Base-by-base conservation (phyloP, 805 yeast genomes). In the Kodamaea hsintzibuensis region DNA sequence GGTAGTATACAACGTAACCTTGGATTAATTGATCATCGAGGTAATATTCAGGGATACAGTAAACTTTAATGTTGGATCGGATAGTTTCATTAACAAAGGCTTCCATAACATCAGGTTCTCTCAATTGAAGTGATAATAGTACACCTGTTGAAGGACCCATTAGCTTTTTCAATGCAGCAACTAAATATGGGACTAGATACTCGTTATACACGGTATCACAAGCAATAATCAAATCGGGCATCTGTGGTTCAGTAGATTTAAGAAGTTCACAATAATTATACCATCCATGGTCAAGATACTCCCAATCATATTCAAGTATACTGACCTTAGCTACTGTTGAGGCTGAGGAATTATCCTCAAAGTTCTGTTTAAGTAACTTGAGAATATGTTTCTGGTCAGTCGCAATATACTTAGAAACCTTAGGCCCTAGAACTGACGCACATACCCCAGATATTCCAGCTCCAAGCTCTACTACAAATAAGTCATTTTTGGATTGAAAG, bases 201-300 rank as follows among this genome's bases (percentile, higher is more conserved):
- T 82, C 86, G 60, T 86, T 86, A 68, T 86, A 86, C 2, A 86
- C 76, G 5, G 89, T 81, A 62, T 86, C 91, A 60, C 86, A 82
- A 0, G 88, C 88, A 8, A 86, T 61, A 4, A 86, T 70, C 43
- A 75, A 67, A 55, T 81, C 86, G 0, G 82, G 81, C 16, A 33
- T 18, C 9, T 22, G 27, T 3, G 42, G 49, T 1, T 40, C 42
- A 0, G 30, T 33, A 18, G 59, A 56, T 2, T 43, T 56, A 44
- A 38, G 55, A 9, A 57, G 18, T 9, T 42, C 39, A 6, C 57
- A 14, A 49, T 65, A 68, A 27, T 64, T 65, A 17, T 54, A 53
- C 25, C 62, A 17, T 0, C 81, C 83, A 13, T 57, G 58, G 0
- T 71, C 77, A 0, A 75, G 60, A 8, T 71, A 57, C 56, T 85